Percentiles rank a stretch among this genome's conserved stretches.
Evolutionary conservation across 805 yeast genomes (phyloP).

Genomic region (Kodamaea nitidulidarum): DNA sequence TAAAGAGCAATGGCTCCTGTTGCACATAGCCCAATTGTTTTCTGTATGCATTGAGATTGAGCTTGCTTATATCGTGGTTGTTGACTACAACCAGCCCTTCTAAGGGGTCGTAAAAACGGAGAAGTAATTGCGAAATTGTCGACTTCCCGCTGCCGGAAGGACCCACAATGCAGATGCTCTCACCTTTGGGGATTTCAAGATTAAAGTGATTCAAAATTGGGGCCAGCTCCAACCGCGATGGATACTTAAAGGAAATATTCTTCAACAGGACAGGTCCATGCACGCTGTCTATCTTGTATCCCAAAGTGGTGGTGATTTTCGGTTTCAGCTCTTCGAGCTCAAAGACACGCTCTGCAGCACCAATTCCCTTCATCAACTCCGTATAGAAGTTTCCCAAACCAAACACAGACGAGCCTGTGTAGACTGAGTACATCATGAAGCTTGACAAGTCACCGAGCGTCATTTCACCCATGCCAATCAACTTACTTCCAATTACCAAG

Average conservation of each 20-base stretch:
- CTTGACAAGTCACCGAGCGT: conserved; percentile 87
- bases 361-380: conserved; percentile 95
- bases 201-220: conserved; percentile 58
- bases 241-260: conserved; percentile 69
- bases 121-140: conserved; percentile 71
- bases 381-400: conserved; percentile 89
- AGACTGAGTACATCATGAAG: conserved; percentile 92
- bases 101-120: conserved; percentile 79
- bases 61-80: conserved; percentile 54
- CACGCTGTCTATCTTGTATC: conserved; percentile 42
- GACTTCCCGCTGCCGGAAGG: conserved; percentile 98
- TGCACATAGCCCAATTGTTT: conserved; percentile 82
- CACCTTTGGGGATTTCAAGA: conserved; percentile 68
- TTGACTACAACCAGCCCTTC: conserved; percentile 64
- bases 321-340: conserved; percentile 82
- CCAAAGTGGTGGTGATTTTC: conserved; percentile 60
- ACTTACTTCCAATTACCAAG: conserved; percentile 72
- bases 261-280: conserved; percentile 59
- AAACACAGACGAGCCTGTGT: conserved; percentile 88
- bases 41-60: conserved; percentile 71
- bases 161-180: conserved; percentile 90
- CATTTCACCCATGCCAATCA: conserved; percentile 73
- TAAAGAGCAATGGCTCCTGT: conserved; percentile 86
- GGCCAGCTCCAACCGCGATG: conserved; percentile 68
- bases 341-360: conserved; percentile 89